phyloP scores from a whole-genome alignment of 2,329 filamentous ascomycete species.

The Penicillium sclerotigenum region DNA sequence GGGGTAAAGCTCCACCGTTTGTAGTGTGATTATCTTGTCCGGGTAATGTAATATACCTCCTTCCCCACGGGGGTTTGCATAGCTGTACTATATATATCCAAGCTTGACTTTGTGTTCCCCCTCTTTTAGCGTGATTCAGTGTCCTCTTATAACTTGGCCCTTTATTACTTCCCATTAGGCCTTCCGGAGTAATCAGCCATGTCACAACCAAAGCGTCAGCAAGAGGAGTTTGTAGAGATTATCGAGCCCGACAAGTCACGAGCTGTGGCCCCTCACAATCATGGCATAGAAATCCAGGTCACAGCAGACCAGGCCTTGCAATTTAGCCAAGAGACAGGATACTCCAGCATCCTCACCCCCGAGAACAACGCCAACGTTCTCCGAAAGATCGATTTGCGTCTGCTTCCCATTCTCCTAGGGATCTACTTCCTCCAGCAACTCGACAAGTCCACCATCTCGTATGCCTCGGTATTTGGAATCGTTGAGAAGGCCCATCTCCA shows the following conservation, averaged over 20 bases:
- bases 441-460: conserved; percentile 61
- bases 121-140: background rate
- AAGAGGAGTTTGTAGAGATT: conserved; percentile 30
- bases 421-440: conserved; percentile 63
- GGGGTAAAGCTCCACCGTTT: background rate
- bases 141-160: background rate
- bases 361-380: conserved; percentile 54
- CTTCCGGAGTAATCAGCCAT: conserved; percentile 10
- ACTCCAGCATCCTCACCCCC: conserved; percentile 49
- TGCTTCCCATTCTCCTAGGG: conserved; percentile 55
- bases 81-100: background rate
- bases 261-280: background rate
- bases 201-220: conserved; percentile 16
- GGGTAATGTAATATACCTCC: conserved; percentile 15
- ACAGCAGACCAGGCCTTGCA: conserved; percentile 50
- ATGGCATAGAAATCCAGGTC: background rate
- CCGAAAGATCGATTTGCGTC: conserved; percentile 50
- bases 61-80: conserved; percentile 28
- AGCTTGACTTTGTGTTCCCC: background rate
- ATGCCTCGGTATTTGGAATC: conserved; percentile 63
- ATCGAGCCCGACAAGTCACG: conserved; percentile 14
- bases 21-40: conserved; percentile 7
- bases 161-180: background rate
- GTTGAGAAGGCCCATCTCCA: conserved; percentile 57
- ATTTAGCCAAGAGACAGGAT: conserved; percentile 47